phyloP scores from a whole-genome alignment of 176 grass and related monocot genomes.

The Thinopyrum elongatum region DNA sequence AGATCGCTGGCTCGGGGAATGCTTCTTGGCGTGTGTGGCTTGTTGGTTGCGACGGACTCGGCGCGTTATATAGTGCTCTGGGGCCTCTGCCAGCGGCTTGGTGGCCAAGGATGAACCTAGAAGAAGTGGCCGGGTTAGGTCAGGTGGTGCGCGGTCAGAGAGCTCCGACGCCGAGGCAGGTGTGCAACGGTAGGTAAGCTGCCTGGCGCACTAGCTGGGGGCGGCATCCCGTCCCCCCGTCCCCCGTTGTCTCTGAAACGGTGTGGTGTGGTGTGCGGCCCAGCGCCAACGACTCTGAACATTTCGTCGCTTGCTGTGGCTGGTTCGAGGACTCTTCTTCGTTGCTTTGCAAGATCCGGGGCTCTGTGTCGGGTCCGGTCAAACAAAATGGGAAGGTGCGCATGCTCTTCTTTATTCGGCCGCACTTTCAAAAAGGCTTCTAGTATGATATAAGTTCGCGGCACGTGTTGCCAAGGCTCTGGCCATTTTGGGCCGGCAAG shows the following conservation, averaged over 20 bases:
- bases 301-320: background rate
- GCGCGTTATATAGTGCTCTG: background rate
- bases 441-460: too few species aligned
- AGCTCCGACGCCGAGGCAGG: background rate
- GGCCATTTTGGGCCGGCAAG: too few species aligned
- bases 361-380: background rate
- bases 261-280: background rate
- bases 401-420: background rate
- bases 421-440: background rate
- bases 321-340: background rate
- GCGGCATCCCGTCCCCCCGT: background rate
- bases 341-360: background rate
- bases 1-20: background rate
- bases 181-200: background rate
- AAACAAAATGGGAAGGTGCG: background rate
- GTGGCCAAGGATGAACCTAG: background rate
- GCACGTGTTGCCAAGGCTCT: too few species aligned
- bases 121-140: background rate
- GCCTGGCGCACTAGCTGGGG: too few species aligned
- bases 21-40: slow-evolving; percentile 23
- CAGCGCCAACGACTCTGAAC: background rate
- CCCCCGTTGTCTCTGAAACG: background rate
- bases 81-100: background rate
- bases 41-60: background rate
- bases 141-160: background rate